These are phyloP conservation scores for Rhamnella rubrinervis DNA, from an alignment of 331 rosid species.

Conservation along the genomic window DNA sequence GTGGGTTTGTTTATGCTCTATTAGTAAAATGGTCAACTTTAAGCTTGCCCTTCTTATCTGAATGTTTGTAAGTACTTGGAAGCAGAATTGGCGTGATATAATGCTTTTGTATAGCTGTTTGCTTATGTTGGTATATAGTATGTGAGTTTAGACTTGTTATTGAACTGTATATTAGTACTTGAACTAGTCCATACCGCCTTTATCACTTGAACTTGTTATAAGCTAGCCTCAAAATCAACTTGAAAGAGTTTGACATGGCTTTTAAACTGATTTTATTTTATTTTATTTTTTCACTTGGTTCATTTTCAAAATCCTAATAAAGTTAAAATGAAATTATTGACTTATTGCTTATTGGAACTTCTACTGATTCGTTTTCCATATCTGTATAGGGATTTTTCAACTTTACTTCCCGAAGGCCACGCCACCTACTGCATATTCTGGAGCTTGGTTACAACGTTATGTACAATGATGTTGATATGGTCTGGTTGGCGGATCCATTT, in stretches of 20 bases:
- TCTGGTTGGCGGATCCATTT: slow-evolving; percentile 95
- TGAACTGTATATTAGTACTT: background rate
- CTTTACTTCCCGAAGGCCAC: slow-evolving; percentile 93
- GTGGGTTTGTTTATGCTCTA: slow-evolving; percentile 1
- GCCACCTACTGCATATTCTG: slow-evolving; percentile 80
- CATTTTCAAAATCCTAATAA: background rate
- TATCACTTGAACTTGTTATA: background rate
- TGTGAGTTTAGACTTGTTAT: background rate
- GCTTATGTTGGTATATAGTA: background rate
- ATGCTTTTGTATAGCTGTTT: background rate
- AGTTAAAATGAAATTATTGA: background rate
- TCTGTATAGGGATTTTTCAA: slow-evolving; percentile 82
- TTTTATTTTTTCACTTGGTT: background rate
- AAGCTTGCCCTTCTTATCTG: background rate
- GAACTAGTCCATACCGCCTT: background rate
- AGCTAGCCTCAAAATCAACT: background rate
- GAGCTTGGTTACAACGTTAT: slow-evolving; percentile 93
- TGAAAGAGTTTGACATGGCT: no score
- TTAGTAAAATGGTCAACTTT: background rate
- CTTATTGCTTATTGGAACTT: slow-evolving; percentile 19
- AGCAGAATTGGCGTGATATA: background rate
- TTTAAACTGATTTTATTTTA: background rate
- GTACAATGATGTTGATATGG: slow-evolving; percentile 99
- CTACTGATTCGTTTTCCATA: slow-evolving; percentile 12
- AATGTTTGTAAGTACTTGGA: background rate